These are phyloP conservation scores for Corrigiola litoralis DNA, from an alignment of 179 eudicot species.

Conservation along the genomic window DNA sequence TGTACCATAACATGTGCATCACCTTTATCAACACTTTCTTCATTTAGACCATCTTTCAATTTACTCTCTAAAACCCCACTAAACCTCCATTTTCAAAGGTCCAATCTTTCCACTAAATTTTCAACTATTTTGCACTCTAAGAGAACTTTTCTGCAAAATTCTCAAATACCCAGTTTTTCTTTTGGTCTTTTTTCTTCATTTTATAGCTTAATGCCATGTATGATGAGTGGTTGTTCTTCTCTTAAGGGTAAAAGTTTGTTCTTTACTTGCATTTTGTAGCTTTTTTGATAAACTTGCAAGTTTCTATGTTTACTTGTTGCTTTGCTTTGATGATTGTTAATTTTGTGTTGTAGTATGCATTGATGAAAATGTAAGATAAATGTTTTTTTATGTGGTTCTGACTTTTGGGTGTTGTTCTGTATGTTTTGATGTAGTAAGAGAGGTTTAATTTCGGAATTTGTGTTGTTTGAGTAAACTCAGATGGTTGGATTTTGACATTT, in stretches of 20 bases:
- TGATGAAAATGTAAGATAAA: background rate
- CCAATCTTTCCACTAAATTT: background rate
- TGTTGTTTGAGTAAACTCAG: too few species aligned
- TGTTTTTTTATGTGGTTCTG: background rate
- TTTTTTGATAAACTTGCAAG: background rate
- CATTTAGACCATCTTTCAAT: constrained; percentile 21
- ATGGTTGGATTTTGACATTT: too few species aligned
- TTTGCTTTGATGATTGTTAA: background rate
- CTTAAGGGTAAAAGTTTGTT: constrained; percentile 29
- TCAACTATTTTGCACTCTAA: background rate
- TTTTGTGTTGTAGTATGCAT: background rate
- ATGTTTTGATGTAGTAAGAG: too few species aligned
- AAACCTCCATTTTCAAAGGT: constrained; percentile 11
- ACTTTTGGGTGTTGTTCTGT: background rate
- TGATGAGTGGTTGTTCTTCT: constrained; percentile 31
- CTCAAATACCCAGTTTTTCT: constrained; percentile 19
- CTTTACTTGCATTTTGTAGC: background rate
- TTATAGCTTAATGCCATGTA: constrained; percentile 18
- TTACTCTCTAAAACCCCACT: constrained; percentile 9
- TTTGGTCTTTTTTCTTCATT: constrained; percentile 9
- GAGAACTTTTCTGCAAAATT: constrained; percentile 7
- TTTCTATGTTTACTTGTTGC: background rate
- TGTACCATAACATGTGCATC: background rate
- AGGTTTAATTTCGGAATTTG: too few species aligned
- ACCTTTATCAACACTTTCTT: background rate